These are phyloP conservation scores for Nitzschia sp. DNA, from an alignment of 108 stramenopile genomes.

Conservation along the genomic window DNA sequence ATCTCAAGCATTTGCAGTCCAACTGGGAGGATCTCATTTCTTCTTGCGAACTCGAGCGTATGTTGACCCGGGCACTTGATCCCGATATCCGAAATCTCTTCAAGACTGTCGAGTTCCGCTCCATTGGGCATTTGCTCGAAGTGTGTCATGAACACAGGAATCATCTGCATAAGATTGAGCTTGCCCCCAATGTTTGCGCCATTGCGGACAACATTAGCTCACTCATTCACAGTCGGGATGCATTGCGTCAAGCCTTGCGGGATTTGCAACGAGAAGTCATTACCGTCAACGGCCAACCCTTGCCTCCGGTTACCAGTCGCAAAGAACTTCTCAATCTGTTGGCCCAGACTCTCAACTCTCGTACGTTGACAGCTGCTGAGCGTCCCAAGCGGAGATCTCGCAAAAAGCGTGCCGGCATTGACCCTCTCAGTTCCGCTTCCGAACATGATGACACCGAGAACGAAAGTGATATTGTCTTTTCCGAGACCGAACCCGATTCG, in stretches of 20 bases:
- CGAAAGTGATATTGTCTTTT: conserved; percentile 5
- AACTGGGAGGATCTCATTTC: conserved; percentile 53
- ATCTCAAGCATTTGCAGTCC: conserved; percentile 63
- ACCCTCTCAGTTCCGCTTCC: not conserved
- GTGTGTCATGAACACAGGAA: conserved; percentile 65
- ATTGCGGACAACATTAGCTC: conserved; percentile 30
- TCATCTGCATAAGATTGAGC: conserved; percentile 65
- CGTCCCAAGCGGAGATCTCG: not conserved
- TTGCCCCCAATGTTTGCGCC: conserved; percentile 53
- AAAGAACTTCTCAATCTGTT: conserved; percentile 64
- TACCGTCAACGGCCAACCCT: conserved; percentile 79
- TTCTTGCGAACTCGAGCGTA: conserved; percentile 73
- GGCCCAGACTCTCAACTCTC: conserved; percentile 63
- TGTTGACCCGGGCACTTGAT: conserved; percentile 57
- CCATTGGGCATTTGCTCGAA: conserved; percentile 82
- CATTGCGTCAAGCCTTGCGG: conserved; percentile 71
- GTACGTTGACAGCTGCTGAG: conserved; percentile 34
- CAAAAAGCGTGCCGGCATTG: not conserved
- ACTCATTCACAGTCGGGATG: conserved; percentile 42
- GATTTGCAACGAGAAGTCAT: conserved; percentile 83
- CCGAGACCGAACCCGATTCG: conserved; percentile 11
- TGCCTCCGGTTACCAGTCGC: conserved; percentile 73
- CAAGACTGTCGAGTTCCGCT: conserved; percentile 73
- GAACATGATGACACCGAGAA: not conserved
- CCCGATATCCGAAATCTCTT: conserved; percentile 60